Conservation (phyloP, 2,329 filamentous ascomycete genomes). For the Plenodomus tracheiphilus region DNA sequence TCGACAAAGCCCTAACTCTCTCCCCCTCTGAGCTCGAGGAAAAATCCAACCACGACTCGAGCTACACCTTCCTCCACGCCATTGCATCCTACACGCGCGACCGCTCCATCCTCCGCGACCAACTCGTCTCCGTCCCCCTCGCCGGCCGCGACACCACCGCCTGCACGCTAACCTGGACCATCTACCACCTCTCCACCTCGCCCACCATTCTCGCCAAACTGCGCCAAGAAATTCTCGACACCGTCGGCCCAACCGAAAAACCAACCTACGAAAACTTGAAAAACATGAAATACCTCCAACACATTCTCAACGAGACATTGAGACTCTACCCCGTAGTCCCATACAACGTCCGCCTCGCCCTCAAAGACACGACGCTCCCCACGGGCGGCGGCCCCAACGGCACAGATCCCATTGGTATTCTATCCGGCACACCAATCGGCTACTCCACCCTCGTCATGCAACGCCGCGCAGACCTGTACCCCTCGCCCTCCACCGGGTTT, state of each 20-base stretch:
- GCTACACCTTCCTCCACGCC: conserved; percentile 85
- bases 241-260: conserved; percentile 64
- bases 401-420: conserved; percentile 49
- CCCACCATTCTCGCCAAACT: conserved; percentile 70
- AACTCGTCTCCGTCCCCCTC: conserved; percentile 72
- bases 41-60: conserved; percentile 70
- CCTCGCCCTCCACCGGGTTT: conserved; percentile 43
- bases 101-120: conserved; percentile 73
- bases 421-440: conserved; percentile 49
- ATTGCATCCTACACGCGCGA: conserved; percentile 77
- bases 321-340: conserved; percentile 55
- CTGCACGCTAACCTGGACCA: conserved; percentile 74
- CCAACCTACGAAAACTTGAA: conserved; percentile 80
- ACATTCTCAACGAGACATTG: conserved; percentile 44
- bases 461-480: conserved; percentile 54
- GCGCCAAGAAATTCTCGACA: conserved; percentile 69
- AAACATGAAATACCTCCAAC: conserved; percentile 73
- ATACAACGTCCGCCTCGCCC: conserved; percentile 53
- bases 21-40: conserved; percentile 71
- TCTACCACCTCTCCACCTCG: conserved; percentile 79
- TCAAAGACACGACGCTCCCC: conserved; percentile 54
- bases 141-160: conserved; percentile 90
- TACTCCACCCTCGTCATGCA: conserved; percentile 56
- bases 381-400: conserved; percentile 53
- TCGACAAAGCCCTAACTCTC: conserved; percentile 72